phyloP scores from a whole-genome alignment of 163 green algal genomes.

The Trebouxiophyceae sp. region DNA sequence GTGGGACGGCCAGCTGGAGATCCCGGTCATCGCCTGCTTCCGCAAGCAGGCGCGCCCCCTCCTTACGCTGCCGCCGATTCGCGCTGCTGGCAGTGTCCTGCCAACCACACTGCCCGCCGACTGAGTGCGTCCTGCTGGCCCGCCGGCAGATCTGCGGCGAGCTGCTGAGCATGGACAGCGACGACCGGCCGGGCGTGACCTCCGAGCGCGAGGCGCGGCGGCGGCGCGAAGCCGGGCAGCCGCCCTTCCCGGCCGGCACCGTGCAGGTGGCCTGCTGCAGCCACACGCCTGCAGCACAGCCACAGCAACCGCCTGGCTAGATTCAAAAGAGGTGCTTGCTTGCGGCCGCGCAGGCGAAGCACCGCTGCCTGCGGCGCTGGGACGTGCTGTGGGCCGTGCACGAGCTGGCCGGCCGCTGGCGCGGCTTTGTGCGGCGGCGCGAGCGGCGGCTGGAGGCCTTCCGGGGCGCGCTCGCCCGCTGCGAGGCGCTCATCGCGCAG shows the following conservation, averaged over 20 bases:
- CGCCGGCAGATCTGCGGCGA: slow-evolving; percentile 8
- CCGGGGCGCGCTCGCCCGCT: slow-evolving; percentile 12
- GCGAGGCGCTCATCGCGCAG: neutral
- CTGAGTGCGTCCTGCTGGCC: neutral
- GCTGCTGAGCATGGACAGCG: slow-evolving; percentile 45
- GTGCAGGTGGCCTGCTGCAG: slow-evolving; percentile 28
- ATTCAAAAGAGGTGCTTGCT: neutral
- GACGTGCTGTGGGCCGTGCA: slow-evolving; percentile 67
- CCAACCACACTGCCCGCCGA: neutral
- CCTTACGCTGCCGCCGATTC: no score
- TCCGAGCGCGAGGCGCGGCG: neutral
- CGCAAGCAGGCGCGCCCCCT: slow-evolving; percentile 54
- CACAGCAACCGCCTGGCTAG: neutral
- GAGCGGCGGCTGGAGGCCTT: slow-evolving; percentile 30
- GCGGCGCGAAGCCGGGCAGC: slow-evolving; percentile 1
- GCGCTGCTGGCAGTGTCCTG: neutral
- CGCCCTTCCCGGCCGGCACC: slow-evolving; percentile 16
- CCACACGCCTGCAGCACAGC: neutral
- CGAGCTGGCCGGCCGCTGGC: slow-evolving; percentile 39
- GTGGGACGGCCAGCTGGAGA: slow-evolving; percentile 48
- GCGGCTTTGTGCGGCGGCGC: slow-evolving; percentile 37
- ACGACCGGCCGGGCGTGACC: slow-evolving; percentile 31
- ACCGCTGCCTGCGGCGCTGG: slow-evolving; percentile 52
- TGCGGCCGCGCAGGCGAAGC: slow-evolving; percentile 24
- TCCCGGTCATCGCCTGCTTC: slow-evolving; percentile 66